Evolutionary conservation across 1,139 yeast genomes (phyloP), one percentile per base, ranked within the genome.

Genomic region (Suhomyces bribrorum): DNA sequence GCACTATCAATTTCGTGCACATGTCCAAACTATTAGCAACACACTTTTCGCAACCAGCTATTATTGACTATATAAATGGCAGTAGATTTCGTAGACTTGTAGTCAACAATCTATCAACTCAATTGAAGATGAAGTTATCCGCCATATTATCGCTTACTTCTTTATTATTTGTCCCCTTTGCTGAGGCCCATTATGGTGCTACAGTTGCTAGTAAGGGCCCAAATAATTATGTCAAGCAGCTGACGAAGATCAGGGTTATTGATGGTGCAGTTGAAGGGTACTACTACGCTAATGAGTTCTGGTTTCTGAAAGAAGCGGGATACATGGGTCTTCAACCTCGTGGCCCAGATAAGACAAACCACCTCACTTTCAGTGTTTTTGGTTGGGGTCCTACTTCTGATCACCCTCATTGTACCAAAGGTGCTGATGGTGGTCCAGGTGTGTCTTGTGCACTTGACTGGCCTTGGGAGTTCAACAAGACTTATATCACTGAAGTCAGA

Each of bases 381-480:
- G 41, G 41, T 2, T 18, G 22, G 3, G 38, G 38, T 3, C 20
- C 32, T 7, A 9, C 18, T 12, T 23, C 35, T 8, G 11, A 26
- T 9, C 35, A 34, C 13, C 32, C 41, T 4, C 31, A 34, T n/a
- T 28, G 35, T 12, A 2, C 1, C 3, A 3, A 16, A 4, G 43
- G 40, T 14, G 38, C 40, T 3, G 37, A 37, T 18, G 29, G 29
- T 5, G 34, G 32, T 4, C 9, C 18, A 4, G 44, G 44, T 7
- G 34, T 40, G 9, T 29, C 37, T 4, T 40, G 44, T 23, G 26
- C 28, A 5, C 7, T 14, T 9, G 24, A 17, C 22, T 34, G 18
- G 14, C 34, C 36, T 7, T 40, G 44, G 44, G 7, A 37, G 18
- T 40, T 26, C 12, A 26, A 31, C 27, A 28, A 31, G 5, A 31